These are phyloP conservation scores for Coprinellus micaceus DNA, from an alignment of 768 basidiomycete genomes.

Conservation along the genomic window DNA sequence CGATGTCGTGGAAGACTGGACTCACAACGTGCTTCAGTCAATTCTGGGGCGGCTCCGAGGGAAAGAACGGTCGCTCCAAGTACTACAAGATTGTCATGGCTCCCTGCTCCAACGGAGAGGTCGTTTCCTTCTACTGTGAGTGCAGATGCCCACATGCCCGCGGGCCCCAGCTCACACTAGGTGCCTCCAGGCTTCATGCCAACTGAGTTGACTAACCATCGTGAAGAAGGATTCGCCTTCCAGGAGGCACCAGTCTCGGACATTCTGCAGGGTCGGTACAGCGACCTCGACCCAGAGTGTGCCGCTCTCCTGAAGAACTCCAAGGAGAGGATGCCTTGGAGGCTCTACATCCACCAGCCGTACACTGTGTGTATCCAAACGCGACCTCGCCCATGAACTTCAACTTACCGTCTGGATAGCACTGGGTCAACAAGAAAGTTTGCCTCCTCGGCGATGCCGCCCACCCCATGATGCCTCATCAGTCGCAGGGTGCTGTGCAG, in stretches of 20 bases:
- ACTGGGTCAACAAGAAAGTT: conserved; percentile 24
- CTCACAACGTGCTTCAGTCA: conserved; percentile 16
- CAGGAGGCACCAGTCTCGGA: conserved; percentile 28
- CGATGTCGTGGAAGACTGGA: not conserved
- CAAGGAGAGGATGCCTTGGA: conserved; percentile 32
- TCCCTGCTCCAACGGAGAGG: conserved; percentile 26
- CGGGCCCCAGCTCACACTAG: not conserved
- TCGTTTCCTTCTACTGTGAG: conserved; percentile 30
- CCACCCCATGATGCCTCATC: conserved; percentile 30
- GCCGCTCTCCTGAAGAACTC: conserved; percentile 24
- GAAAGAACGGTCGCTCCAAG: conserved; percentile 26
- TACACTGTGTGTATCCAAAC: conserved; percentile 18
- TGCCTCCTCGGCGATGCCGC: conserved; percentile 28
- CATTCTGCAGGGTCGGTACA: conserved; percentile 25
- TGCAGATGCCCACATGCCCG: not conserved
- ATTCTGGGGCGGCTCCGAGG: conserved; percentile 29
- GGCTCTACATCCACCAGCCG: conserved; percentile 30
- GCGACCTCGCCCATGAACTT: not conserved
- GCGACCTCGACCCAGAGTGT: conserved; percentile 29
- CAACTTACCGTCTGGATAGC: conserved; percentile 6
- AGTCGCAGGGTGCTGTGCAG: conserved; percentile 28
- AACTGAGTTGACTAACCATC: conserved; percentile 30
- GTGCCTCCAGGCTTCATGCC: conserved; percentile 27
- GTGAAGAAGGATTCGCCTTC: conserved; percentile 29
- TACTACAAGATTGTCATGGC: conserved; percentile 35